phyloP scores from a whole-genome alignment of 495 filamentous ascomycete species.

The Annulohypoxylon stygium region DNA sequence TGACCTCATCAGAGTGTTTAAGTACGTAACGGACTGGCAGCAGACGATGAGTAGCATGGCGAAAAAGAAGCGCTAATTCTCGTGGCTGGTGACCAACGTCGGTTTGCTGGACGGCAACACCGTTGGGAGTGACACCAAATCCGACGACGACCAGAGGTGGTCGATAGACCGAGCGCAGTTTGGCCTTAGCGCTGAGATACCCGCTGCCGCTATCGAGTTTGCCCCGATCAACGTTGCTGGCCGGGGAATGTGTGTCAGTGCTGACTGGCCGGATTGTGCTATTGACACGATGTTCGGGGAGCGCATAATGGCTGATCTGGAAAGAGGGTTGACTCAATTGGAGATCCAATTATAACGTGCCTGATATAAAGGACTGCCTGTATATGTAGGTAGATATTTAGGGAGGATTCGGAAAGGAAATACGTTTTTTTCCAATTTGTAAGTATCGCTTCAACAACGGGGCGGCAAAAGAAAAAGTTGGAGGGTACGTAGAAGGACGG shows the following conservation, averaged over 20 bases:
- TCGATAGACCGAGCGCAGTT: conserved; percentile 40
- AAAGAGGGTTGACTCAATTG: conserved; percentile 29
- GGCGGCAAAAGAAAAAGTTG: too few species aligned
- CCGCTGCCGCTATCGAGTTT: conserved; percentile 41
- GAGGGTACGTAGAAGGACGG: too few species aligned
- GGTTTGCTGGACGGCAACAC: conserved; percentile 35
- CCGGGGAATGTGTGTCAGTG: conserved; percentile 35
- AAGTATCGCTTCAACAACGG: too few species aligned
- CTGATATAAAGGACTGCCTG: background rate
- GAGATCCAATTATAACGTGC: background rate
- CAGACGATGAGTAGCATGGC: conserved; percentile 33
- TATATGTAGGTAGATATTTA: background rate
- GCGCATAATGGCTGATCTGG: conserved; percentile 37
- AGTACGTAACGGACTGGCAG: conserved; percentile 38
- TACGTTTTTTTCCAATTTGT: background rate
- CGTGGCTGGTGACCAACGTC: conserved; percentile 48
- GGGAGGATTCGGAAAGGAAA: background rate
- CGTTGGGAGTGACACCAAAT: background rate
- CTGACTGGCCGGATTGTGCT: conserved; percentile 40
- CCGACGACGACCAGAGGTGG: conserved; percentile 30
- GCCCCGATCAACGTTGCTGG: conserved; percentile 36
- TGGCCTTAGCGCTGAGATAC: conserved; percentile 42
- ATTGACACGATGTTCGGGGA: conserved; percentile 40
- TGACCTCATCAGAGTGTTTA: conserved; percentile 37
- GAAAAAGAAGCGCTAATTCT: conserved; percentile 36